phyloP scores from a whole-genome alignment of 2,329 filamentous ascomycete species.

The Westerdykella aurantiaca region DNA sequence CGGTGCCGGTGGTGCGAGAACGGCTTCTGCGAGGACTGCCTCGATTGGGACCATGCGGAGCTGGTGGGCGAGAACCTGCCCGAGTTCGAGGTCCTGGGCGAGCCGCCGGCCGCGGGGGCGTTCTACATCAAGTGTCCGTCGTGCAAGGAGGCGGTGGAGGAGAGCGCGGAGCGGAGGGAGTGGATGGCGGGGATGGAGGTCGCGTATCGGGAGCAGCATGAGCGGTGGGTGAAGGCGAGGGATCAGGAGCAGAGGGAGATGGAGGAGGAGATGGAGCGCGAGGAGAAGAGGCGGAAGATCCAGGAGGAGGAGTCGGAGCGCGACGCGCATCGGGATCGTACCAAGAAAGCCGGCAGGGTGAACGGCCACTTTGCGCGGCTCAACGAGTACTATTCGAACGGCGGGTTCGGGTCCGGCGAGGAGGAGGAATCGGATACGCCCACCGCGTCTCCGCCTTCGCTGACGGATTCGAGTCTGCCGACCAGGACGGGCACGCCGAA shows the following conservation, averaged over 20 bases:
- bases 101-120: conserved; percentile 38
- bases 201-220: conserved; percentile 20
- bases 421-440: background rate
- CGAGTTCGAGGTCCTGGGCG: conserved; percentile 50
- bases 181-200: conserved; percentile 22
- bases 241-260: background rate
- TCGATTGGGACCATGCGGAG: conserved; percentile 48
- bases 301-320: background rate
- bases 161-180: conserved; percentile 15
- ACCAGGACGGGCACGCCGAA: conserved; percentile 23
- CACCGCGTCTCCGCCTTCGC: conserved; percentile 16
- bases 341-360: background rate
- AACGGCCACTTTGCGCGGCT: background rate
- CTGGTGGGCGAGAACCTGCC: conserved; percentile 49
- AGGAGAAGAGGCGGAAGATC: background rate
- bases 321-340: background rate
- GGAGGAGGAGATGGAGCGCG: background rate
- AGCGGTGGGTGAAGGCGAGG: conserved; percentile 10
- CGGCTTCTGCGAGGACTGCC: conserved; percentile 55
- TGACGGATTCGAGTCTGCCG: conserved; percentile 22
- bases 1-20: conserved; percentile 52
- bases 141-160: conserved; percentile 30
- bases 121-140: conserved; percentile 50
- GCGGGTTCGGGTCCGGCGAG: background rate
- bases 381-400: background rate